Percentiles rank a stretch among this genome's conserved stretches.
Evolutionary conservation across 176 grass and related monocot genomes (phyloP).

Genomic region (Carex parvula): DNA sequence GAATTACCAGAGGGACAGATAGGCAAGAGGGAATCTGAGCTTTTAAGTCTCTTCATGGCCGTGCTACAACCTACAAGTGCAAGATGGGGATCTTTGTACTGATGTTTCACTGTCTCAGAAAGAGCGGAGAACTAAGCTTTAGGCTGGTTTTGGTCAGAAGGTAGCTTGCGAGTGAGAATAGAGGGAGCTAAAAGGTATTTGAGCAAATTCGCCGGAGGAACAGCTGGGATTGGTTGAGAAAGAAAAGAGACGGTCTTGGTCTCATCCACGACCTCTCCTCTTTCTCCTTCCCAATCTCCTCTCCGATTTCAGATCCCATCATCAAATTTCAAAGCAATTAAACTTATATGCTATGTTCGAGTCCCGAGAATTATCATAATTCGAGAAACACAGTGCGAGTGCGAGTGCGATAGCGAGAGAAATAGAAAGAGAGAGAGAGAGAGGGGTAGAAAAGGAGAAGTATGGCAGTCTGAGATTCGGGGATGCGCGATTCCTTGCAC

Average conservation of each 20-base stretch:
- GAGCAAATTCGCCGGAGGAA: slow-evolving; percentile 6
- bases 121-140: slow-evolving; percentile 13
- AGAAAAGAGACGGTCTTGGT: slow-evolving; percentile 18
- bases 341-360: background rate
- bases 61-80: background rate
- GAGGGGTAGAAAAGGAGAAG: background rate
- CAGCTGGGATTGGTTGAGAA: slow-evolving; percentile 15
- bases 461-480: background rate
- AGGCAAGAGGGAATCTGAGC: slow-evolving; percentile 31
- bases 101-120: background rate
- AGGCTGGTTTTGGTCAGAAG: background rate
- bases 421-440: background rate
- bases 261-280: slow-evolving; percentile 23
- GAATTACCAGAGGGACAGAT: slow-evolving; percentile 32
- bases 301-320: slow-evolving; percentile 43
- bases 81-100: background rate
- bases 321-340: slow-evolving; percentile 19
- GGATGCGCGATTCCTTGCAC: background rate
- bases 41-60: slow-evolving; percentile 32
- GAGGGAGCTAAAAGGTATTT: background rate
- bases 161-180: background rate
- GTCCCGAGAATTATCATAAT: slow-evolving; percentile 35
- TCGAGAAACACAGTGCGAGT: background rate
- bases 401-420: background rate
- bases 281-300: slow-evolving; percentile 30